Percentiles rank a stretch among this genome's conserved stretches.
phyloP scores from a whole-genome alignment of 306 rosid species.

The Oemleria cerasiformis region DNA sequence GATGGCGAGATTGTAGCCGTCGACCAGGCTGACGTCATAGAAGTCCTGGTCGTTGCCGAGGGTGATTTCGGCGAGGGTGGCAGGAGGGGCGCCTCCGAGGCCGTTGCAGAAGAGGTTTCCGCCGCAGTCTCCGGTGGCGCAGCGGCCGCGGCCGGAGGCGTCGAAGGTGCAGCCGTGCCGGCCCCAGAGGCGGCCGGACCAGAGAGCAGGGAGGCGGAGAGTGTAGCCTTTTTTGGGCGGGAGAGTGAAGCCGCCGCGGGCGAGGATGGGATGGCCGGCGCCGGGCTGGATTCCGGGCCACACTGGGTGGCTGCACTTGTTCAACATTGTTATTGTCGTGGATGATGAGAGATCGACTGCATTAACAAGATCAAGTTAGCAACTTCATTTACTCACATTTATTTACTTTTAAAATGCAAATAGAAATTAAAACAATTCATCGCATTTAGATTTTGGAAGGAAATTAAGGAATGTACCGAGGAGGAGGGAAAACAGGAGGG shows the following conservation, averaged over 20 bases:
- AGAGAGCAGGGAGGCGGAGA: slow-evolving; percentile 65
- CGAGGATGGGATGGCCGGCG: slow-evolving; percentile 75
- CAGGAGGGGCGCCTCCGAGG: slow-evolving; percentile 78
- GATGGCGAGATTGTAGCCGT: slow-evolving; percentile 85
- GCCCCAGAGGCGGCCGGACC: slow-evolving; percentile 99
- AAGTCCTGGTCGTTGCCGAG: slow-evolving; percentile 80
- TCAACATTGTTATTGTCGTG: slow-evolving; percentile 42
- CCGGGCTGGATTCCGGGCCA: slow-evolving; percentile 96
- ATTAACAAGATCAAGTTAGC: not conserved
- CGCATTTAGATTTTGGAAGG: not conserved
- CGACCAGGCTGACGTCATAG: slow-evolving; percentile 92
- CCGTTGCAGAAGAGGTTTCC: slow-evolving; percentile 85
- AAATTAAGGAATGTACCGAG: slow-evolving; percentile 29
- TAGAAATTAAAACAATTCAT: too few relatives aligned
- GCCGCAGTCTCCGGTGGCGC: slow-evolving; percentile 96
- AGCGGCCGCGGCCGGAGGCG: slow-evolving; percentile 65
- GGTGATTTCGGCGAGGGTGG: slow-evolving; percentile 85
- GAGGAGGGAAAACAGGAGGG: slow-evolving; percentile 30
- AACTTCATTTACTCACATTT: not conserved
- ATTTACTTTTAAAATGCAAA: too few relatives aligned
- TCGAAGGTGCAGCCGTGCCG: slow-evolving; percentile 92
- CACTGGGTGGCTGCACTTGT: slow-evolving; percentile 83
- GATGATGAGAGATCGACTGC: slow-evolving; percentile 40
- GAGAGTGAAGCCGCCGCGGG: slow-evolving; percentile 84
- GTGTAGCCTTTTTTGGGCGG: slow-evolving; percentile 51